Evolutionary conservation across 208 protist genomes (phyloP), one percentile per base, ranked within the genome.

Genomic region (Trypanosoma melophagium): DNA sequence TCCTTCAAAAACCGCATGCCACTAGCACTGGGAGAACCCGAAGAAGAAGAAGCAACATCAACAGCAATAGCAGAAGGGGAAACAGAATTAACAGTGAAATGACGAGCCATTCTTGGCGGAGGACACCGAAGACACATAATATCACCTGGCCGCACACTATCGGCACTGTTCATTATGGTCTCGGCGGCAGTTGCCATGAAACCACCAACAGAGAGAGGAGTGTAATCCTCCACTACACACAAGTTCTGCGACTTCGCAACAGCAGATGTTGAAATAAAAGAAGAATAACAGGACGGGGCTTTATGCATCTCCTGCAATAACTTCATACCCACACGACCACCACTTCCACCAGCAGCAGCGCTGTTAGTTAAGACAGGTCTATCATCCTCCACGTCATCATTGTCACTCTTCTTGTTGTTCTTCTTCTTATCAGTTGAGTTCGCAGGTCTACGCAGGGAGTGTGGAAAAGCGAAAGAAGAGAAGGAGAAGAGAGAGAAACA

Each of bases 191-290:
- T 82, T 57, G 84, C 71, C 63, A 95, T 77, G 66, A 95, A 95
- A 35, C 89, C 86, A 35, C 86, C 86, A 1, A 80, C 83, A 56
- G 83, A 89, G 25, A 95, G 68, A 16, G 89, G 89, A n/a, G 74
- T 73, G 64, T 95, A 93, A 12, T 74, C 62, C 65, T 89, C 80
- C 28, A 91, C 89, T 7, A 84, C 71, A 40, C n/a, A 22, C 35
- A 71, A 62, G 40, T 59, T 61, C 40, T 41, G 1, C 5, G 13
- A 1, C 24, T 5, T 1, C 35, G 53, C 9, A 10, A 31, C 3
- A 35, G 44, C 12, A 10, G 21, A 51, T 14, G 7, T 28, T 5
- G 25, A 12, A 31, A 21, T 40, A 7, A 17, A 14, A 10, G 25
- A 53, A n/a, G 42, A 60, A 19, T 16, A 52, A 4, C 52, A 16